Evolutionary conservation across 345 rosid species (phyloP).

Genomic region (Eucalyptus coolabah): DNA sequence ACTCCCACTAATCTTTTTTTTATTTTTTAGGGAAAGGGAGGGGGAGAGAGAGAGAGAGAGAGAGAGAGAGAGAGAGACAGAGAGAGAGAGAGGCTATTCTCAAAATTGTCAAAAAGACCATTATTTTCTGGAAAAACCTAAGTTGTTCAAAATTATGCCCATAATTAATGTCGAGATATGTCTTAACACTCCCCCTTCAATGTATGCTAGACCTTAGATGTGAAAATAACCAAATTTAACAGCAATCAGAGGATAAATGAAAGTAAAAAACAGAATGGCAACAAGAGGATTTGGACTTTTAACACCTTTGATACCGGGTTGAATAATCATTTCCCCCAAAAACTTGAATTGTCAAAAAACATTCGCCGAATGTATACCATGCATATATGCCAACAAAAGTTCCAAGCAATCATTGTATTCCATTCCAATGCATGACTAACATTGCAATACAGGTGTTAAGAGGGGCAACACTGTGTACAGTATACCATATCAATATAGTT

Average conservation of each 20-base stretch:
- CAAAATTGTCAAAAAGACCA: not conserved
- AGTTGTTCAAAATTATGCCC: not conserved
- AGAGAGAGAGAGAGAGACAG: not conserved
- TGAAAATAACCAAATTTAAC: not conserved
- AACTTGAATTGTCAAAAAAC: not conserved
- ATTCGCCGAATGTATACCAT: not conserved
- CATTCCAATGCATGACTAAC: not conserved
- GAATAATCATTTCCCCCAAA: not conserved
- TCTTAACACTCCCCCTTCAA: not conserved
- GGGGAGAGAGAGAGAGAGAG: not conserved
- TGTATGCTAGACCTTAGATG: not conserved
- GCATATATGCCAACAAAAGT: not conserved
- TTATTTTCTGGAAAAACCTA: not conserved
- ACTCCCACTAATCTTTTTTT: not conserved
- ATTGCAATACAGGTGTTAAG: not conserved
- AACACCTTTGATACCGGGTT: not conserved
- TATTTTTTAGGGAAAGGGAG: not conserved
- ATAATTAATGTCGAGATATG: not conserved
- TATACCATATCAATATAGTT: not conserved
- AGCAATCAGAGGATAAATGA: not conserved
- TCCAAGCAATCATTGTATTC: not conserved
- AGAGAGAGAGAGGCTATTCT: not conserved
- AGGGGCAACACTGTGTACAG: not conserved
- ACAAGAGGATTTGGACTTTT: not conserved
- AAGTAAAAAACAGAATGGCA: not conserved